phyloP scores from a whole-genome alignment of 169 alveolate species.

The Eimeria falciformis region DNA sequence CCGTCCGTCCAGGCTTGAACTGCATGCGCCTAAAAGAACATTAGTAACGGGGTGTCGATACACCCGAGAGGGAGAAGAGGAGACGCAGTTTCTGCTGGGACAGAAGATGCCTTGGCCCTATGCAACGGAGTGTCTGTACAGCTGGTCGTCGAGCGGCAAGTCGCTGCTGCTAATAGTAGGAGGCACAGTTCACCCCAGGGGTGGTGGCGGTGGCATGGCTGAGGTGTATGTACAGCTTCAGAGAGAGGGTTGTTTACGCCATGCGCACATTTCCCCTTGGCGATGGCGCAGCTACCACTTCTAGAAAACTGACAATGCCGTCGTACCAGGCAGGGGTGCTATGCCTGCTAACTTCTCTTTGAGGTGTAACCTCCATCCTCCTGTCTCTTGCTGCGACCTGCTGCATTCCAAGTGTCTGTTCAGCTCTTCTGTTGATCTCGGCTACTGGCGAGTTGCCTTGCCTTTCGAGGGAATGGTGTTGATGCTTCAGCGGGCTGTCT shows the following conservation, averaged over 20 bases:
- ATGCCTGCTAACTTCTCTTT: neutral
- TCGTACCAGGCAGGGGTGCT: neutral
- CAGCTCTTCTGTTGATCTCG: neutral
- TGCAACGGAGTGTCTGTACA: neutral
- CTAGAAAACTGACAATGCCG: neutral
- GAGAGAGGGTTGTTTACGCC: too few relatives aligned
- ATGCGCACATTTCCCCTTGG: neutral
- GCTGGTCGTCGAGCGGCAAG: neutral
- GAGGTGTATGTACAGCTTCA: too few relatives aligned
- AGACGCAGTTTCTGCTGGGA: neutral
- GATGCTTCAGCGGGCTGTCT: conserved; percentile 1
- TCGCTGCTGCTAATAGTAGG: neutral
- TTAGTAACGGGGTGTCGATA: too few relatives aligned
- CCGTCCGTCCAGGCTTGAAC: too few relatives aligned
- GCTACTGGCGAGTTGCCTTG: neutral
- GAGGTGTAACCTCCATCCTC: too few relatives aligned
- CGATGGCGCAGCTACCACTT: neutral
- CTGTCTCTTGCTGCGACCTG: neutral
- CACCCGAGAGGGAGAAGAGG: neutral
- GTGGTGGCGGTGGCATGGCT: too few relatives aligned
- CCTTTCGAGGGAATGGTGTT: neutral
- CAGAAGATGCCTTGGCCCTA: neutral
- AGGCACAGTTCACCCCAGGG: neutral
- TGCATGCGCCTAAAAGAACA: too few relatives aligned
- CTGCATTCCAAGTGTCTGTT: neutral